Evolutionary conservation across 2,329 filamentous ascomycete genomes (phyloP).

Genomic region (Diaporthe humulicola): DNA sequence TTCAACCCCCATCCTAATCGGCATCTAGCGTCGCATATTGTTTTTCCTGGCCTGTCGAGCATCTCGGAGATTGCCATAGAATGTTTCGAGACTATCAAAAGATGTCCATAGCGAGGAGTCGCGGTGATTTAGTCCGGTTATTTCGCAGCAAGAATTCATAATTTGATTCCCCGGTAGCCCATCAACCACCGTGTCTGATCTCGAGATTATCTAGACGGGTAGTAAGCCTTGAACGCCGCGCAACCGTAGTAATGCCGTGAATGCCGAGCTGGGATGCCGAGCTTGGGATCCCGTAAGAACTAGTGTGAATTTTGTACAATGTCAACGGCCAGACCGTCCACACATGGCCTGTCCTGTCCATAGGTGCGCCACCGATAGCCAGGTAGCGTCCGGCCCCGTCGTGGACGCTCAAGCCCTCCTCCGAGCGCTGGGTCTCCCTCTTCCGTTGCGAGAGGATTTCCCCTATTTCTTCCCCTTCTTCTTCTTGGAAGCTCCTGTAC

Average conservation of each 20-base stretch:
- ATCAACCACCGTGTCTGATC: constrained; percentile 6
- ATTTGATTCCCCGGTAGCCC: neutral
- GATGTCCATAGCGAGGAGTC: constrained; percentile 32
- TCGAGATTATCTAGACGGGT: constrained; percentile 15
- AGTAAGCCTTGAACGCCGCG: constrained; percentile 38
- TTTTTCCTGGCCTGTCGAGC: constrained; percentile 6
- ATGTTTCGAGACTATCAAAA: constrained; percentile 7
- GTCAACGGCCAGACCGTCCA: constrained; percentile 4
- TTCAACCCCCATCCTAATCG: neutral
- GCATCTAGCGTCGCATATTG: constrained; percentile 30
- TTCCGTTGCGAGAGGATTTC: constrained; percentile 30
- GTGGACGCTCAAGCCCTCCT: constrained; percentile 14
- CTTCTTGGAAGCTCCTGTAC: constrained; percentile 64
- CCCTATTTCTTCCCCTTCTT: constrained; percentile 75
- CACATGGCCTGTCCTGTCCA: neutral
- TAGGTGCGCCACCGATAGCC: neutral
- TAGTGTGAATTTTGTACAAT: constrained; percentile 35
- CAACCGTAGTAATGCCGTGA: constrained; percentile 39
- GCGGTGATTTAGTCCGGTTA: constrained; percentile 3
- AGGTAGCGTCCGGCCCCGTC: neutral
- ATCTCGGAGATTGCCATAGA: neutral
- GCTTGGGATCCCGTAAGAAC: neutral
- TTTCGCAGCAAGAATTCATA: constrained; percentile 8
- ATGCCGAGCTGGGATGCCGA: constrained; percentile 31
- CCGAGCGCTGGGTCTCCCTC: constrained; percentile 16